Evolutionary conservation across 768 basidiomycete species (phyloP), one percentile per base, ranked within the genome.

Genomic region (Lactifluus subvellereus): DNA sequence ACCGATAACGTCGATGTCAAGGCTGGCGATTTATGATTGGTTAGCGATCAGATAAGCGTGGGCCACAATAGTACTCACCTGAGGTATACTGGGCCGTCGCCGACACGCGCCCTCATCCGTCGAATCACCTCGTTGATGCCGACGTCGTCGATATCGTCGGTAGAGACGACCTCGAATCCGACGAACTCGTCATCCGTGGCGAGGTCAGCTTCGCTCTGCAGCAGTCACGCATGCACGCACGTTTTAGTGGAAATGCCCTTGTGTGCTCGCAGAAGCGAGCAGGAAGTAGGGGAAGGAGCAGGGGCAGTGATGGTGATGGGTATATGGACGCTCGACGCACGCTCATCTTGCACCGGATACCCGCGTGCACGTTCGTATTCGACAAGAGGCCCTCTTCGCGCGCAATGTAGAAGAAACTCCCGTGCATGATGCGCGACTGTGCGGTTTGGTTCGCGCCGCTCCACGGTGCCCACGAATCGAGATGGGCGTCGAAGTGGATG

Each of bases 1-100:
- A 86, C 88, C 89, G 68, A 91, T 81, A 13, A 89, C 87, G 73
- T 93, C 91, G 30, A 92, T 93, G 72, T 92, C 91, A 54, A 91
- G 73, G 70, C 87, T 88, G 55, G 55, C 2, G 27, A 27, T 27
- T 27, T 27, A 27, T 27, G 27, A 27, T 27, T 27, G 27, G 27
- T 27, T 27, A 3, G 27, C 27, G 27, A 27, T 27, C 27, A 27
- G 27, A 27, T 27, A 27, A 27, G 27, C 2, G 27, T 27, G 27
- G 2, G 27, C 13, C 64, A 50, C 32, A 20, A 43, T 18, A 18
- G 13, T 32, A 11, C 67, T 52, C n/a, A 79, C 82, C 82, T 84
- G 48, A 94, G 76, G 72, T 92, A 92, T 2, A 90, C 88, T 0
- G 92, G 91, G 37, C 77, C 81, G 68, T 83, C 76, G 13, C 90